Conservation (phyloP, 2,329 filamentous ascomycete genomes). For the Neoascochyta sp. region DNA sequence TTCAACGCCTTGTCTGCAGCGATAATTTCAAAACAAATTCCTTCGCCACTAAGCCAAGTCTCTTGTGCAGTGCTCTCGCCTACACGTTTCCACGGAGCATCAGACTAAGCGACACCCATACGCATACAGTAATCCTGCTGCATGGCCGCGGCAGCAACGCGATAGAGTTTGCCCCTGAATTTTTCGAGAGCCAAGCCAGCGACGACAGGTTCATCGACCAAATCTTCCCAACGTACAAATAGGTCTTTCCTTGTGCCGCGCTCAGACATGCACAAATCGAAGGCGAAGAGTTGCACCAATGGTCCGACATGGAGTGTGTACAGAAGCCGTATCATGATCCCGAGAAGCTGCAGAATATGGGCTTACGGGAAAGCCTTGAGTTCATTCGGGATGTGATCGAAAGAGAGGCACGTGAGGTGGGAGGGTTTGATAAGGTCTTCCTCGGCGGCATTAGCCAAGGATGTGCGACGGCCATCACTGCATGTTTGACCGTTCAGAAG, state of each 20-base stretch:
- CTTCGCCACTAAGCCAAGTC: too few species aligned
- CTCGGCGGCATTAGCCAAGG: constrained; percentile 26
- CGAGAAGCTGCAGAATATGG: constrained; percentile 41
- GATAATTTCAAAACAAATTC: too few species aligned
- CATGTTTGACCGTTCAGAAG: constrained; percentile 3
- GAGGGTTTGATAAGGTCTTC: constrained; percentile 8
- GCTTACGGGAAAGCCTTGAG: constrained; percentile 41
- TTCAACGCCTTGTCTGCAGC: too few species aligned
- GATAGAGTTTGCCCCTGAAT: constrained; percentile 39
- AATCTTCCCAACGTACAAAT: constrained; percentile 40
- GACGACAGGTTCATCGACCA: constrained; percentile 30
- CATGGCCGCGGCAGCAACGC: constrained; percentile 45
- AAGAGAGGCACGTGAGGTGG: constrained; percentile 10
- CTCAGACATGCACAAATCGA: constrained; percentile 18
- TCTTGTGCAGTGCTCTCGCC: constrained; percentile 6
- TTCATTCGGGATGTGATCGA: constrained; percentile 23
- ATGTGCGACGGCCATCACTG: constrained; percentile 15
- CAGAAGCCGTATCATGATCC: constrained; percentile 40
- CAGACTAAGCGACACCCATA: constrained; percentile 36
- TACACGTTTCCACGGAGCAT: too few species aligned
- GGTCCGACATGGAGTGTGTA: constrained; percentile 52
- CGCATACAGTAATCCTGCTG: constrained; percentile 48
- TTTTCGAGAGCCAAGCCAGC: constrained; percentile 34
- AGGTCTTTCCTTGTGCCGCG: constrained; percentile 50
- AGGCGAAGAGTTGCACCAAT: constrained; percentile 40